Evolutionary conservation across 768 basidiomycete species (phyloP).

Genomic region (Naganishia vishniacii): DNA sequence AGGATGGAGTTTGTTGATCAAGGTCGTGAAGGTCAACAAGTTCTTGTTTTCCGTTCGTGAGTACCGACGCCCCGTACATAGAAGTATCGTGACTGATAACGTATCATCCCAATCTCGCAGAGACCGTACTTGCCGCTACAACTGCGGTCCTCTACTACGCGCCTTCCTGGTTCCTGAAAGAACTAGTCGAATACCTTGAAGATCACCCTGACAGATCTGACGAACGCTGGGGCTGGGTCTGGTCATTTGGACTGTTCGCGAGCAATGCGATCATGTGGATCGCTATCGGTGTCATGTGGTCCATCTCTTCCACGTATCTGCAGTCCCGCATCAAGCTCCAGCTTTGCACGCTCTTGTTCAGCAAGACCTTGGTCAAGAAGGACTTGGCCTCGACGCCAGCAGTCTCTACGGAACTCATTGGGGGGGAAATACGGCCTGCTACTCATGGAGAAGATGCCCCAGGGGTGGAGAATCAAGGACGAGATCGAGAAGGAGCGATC

Average conservation of each 20-base stretch:
- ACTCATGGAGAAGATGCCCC: slow-evolving; percentile 18
- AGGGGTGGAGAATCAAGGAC: slow-evolving; percentile 27
- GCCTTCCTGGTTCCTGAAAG: slow-evolving; percentile 60
- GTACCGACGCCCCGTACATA: slow-evolving; percentile 13
- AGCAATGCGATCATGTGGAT: slow-evolving; percentile 49
- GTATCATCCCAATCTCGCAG: slow-evolving; percentile 21
- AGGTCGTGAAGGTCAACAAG: slow-evolving; percentile 41
- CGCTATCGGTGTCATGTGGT: slow-evolving; percentile 44
- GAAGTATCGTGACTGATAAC: neutral
- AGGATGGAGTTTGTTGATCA: slow-evolving; percentile 43
- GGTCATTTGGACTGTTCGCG: slow-evolving; percentile 46
- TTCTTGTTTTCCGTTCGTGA: slow-evolving; percentile 38
- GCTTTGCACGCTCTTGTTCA: slow-evolving; percentile 75
- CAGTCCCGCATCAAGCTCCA: slow-evolving; percentile 68
- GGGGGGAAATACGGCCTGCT: neutral
- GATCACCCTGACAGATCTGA: slow-evolving; percentile 56
- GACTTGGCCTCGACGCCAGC: slow-evolving; percentile 58
- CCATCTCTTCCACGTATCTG: slow-evolving; percentile 56
- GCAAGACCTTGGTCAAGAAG: slow-evolving; percentile 79
- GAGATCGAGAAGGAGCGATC: slow-evolving; percentile 25
- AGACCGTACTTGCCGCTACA: slow-evolving; percentile 38
- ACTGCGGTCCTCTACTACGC: slow-evolving; percentile 45
- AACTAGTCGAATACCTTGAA: slow-evolving; percentile 63
- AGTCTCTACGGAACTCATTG: neutral
- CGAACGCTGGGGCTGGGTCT: slow-evolving; percentile 69